Base-by-base conservation (phyloP, 2,329 filamentous ascomycete species). In the Beauveria rudraprayagi region DNA sequence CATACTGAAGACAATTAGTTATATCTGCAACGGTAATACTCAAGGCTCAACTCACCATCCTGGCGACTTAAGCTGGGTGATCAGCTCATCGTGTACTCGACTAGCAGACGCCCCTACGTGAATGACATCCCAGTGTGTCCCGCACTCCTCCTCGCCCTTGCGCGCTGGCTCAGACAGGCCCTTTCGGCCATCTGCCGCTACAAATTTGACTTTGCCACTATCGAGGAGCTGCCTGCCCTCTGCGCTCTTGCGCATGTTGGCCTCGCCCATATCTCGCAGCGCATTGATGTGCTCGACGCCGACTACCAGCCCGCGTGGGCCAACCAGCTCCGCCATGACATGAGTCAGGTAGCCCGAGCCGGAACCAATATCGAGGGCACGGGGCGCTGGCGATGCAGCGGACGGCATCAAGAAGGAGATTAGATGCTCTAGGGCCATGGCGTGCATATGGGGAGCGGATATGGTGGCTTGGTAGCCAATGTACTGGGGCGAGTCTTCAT, bases 21-120 rank as follows among this genome's bases (percentile, higher is more conserved):
- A 71, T 64, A n/a, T 22, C 5, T 74, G 56, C 26, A 37, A 3
- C 34, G 8, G 52, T 1, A 24, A 16, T 16, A 47, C 70, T 67
- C 19, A 19, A 17, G 3, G 2, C 4, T 50, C 17, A 58, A 68
- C 76, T 68, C 63, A 82, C 77, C 86, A 80, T 0, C 94, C 94
- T 0, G 93, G 93, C 3, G 82, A 77, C 65, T 85, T 85, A 66
- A 99, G 76, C 77, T 97, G 94, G 34, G 86, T 82, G 51, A 96
- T 75, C 65, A 97, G 75, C 62, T 83, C 82, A 19, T 82, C 70
- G 71, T 96, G 92, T 60, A 96, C 75, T 69, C 85, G 82, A 26
- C 77, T 82, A 0, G 93, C 93, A 8, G 91, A 90, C 0, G 94
- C 94, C 0, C 94, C 94, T 3, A 97, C 94, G 71, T 97, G 94